Conservation (phyloP, 2,329 filamentous ascomycete species). For the Cladosporium sp. region DNA sequence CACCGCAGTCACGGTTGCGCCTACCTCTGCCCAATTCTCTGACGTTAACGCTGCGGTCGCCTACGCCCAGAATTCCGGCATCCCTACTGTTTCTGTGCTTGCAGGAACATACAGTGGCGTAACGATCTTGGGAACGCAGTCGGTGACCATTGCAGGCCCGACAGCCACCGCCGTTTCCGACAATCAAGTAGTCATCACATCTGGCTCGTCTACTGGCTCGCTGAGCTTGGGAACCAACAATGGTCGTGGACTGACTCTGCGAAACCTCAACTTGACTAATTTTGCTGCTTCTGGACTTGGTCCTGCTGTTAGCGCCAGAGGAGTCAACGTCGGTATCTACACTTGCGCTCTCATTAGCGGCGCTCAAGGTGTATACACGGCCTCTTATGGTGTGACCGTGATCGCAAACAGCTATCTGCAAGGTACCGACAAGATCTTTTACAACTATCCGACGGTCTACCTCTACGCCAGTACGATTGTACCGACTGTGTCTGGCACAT, state of each 20-base stretch:
- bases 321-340: constrained; percentile 42
- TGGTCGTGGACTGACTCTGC: constrained; percentile 33
- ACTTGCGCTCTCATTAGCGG: constrained; percentile 41
- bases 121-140: constrained; percentile 36
- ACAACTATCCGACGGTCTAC: constrained; percentile 39
- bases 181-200: constrained; percentile 8
- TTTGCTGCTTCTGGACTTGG: constrained; percentile 16
- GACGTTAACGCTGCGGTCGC: constrained; percentile 43
- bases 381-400: constrained; percentile 30
- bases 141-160: constrained; percentile 41
- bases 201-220: neutral
- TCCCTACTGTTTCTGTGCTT: constrained; percentile 42
- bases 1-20: constrained; percentile 41
- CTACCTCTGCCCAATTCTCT: constrained; percentile 43
- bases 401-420: constrained; percentile 46
- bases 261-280: constrained; percentile 40
- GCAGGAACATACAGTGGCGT: constrained; percentile 44
- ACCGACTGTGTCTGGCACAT: constrained; percentile 24
- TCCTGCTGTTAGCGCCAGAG: constrained; percentile 32
- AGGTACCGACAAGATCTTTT: constrained; percentile 41
- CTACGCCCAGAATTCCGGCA: constrained; percentile 39
- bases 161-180: constrained; percentile 11
- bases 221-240: constrained; percentile 16
- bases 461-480: constrained; percentile 43
- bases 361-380: constrained; percentile 29